Percentiles rank a stretch among this genome's conserved stretches.
Conservation (phyloP, 2,329 filamentous ascomycete species). For the Epichloe typhina region DNA sequence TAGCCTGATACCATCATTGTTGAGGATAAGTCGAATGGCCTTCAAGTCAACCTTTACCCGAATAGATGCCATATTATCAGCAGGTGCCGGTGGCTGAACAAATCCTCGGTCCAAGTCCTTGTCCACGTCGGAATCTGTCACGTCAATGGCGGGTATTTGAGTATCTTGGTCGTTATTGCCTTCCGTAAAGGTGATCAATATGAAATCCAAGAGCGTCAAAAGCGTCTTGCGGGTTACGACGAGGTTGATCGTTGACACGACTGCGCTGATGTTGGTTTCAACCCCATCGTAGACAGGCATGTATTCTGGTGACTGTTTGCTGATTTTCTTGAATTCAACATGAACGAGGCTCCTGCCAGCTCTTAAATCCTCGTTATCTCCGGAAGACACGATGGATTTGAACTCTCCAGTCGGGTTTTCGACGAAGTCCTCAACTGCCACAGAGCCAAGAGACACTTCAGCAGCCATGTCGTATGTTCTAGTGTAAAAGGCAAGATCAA, state of each 20-base stretch:
- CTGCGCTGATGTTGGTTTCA: conserved; percentile 81
- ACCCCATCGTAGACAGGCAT: conserved; percentile 84
- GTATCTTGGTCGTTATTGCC: conserved; percentile 33
- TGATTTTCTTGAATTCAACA: conserved; percentile 82
- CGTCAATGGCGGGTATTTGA: conserved; percentile 17
- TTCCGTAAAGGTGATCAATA: conserved; percentile 77
- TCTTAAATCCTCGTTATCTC: conserved; percentile 55
- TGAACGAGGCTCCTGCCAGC: conserved; percentile 72
- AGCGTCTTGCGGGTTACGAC: conserved; percentile 89
- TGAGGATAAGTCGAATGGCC: conserved; percentile 85
- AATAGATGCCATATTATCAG: conserved; percentile 53
- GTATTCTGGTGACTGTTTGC: conserved; percentile 84
- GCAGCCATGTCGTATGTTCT: conserved; percentile 87
- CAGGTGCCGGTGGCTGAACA: conserved; percentile 22
- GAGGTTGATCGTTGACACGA: conserved; percentile 89
- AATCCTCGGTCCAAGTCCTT: conserved; percentile 23
- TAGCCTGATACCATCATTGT: conserved; percentile 91
- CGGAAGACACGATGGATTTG: conserved; percentile 91
- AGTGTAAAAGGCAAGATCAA: conserved; percentile 77
- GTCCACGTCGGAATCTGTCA: conserved; percentile 17
- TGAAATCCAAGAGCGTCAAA: conserved; percentile 84
- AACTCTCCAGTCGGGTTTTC: conserved; percentile 82
- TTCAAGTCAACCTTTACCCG: conserved; percentile 88
- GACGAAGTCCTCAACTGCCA: conserved; percentile 90
- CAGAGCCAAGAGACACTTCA: conserved; percentile 72